Base-by-base conservation (phyloP, 2,329 filamentous ascomycete genomes). In the Cladosporium cucumerinum region DNA sequence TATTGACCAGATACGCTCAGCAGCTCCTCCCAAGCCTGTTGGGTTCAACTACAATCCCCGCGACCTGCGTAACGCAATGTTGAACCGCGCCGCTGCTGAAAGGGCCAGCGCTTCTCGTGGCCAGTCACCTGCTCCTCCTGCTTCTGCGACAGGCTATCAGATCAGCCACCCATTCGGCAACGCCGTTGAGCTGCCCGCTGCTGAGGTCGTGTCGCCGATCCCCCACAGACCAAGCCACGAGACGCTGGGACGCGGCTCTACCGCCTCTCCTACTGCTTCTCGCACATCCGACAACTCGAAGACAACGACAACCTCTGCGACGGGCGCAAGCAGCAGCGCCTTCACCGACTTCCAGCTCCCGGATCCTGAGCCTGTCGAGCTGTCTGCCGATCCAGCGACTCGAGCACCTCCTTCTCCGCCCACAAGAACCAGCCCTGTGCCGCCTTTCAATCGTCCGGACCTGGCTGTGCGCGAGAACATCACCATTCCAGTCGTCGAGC, bases 11-110 rank as follows among this genome's bases (percentile, higher is more conserved):
- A 67, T 65, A 49, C 34, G 34, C 12, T 14, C 26, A 28, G 49
- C 49, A n/a, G 51, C 34, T 26, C 65, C 58, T 39, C 63, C 63
- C 0, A 65, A 65, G 49, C 63, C 66, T 26, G 63, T 65, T 16
- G 63, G 60, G 11, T 63, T 65, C 36, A 61, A 63, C 3, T 67
- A 67, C 32, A 65, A 67, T 49, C 66, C 66, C 16, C 58, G 63
- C 21, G 63, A 63, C 18, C 46, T 67, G 39, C 63, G 66, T 16
- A 67, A 67, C 32, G 66, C 58, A 14, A 63, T 67, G 63, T 36
- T 65, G 21, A 65, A 61, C 26, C 63, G 63, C 8, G 49, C 57
- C 6, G 57, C 57, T 25, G 57, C 58, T 14, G 63, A 61, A 18
- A 61, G 49, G 8, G 62, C 62, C 30, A 62, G 49, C 25, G 49